Base-by-base conservation (phyloP, 768 basidiomycete species). In the Dentipellis sp. region DNA sequence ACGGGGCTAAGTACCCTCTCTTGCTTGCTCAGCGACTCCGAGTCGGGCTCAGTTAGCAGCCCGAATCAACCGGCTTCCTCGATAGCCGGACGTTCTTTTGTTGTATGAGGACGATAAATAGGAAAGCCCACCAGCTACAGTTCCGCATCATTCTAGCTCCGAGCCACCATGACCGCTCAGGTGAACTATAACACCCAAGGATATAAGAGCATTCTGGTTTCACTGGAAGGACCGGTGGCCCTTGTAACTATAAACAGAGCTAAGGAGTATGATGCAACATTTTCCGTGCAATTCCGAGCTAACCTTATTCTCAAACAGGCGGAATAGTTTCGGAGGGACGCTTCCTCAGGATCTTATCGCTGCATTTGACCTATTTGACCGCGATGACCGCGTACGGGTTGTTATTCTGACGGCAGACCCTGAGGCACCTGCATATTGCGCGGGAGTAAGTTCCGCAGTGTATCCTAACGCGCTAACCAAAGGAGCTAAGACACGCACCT, bases 341-440 rank as follows among this genome's bases (percentile, higher is more conserved):
- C 57, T 80, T 11, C 64, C 66, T 22, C 23, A 64, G 0, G 78
- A 81, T 12, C 61, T 80, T 38, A 66, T 74, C 36, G 65, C 73
- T 46, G 71, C 71, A 1, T 80, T 79, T 57, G 72, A 72, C 17
- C 60, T 78, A 3, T 72, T 72, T 17, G 78, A 81, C 68, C 69
- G 66, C 49, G 81, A 82, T 56, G 80, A 81, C 59, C 72, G 76
- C 39, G 75, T 82, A 19, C 72, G 75, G 38, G 80, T 70, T 0
- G 73, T 81, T 16, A 71, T 82, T 17, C 59, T 80, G 38, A 81
- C 79, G 2, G 75, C 80, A 0, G 79, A 81, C 49, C 74, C 68
- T 50, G 73, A 69, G 8, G 77, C 79, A 1, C 71, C 76, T 17
- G 80, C 79, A 0, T 83, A 71, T 59, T 81, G 81, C 61, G 74